Conservation (phyloP, 352 stramenopile genomes). For the Phytophthora chlamydospora region DNA sequence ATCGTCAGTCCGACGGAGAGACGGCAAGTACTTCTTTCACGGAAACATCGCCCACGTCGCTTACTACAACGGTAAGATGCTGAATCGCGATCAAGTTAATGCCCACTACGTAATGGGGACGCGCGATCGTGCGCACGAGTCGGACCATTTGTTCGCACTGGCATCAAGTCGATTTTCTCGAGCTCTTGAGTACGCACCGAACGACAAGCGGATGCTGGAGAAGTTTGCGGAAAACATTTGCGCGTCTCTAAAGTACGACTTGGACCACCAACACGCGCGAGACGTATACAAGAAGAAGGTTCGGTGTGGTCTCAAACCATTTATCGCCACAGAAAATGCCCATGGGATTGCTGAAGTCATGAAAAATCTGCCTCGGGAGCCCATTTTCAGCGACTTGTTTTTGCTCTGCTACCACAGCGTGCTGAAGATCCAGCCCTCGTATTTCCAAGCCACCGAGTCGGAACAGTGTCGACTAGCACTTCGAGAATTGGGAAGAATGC, state of each 20-base stretch:
- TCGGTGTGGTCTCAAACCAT: slow-evolving; percentile 56
- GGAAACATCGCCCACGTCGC: slow-evolving; percentile 85
- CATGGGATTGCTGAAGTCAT: slow-evolving; percentile 85
- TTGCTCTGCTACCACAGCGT: slow-evolving; percentile 67
- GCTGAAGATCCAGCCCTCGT: slow-evolving; percentile 52
- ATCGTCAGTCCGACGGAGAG: slow-evolving; percentile 56
- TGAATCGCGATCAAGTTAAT: slow-evolving; percentile 77
- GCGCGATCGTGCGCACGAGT: slow-evolving; percentile 63
- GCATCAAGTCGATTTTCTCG: slow-evolving; percentile 71
- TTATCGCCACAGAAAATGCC: slow-evolving; percentile 65
- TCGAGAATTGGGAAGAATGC: slow-evolving; percentile 57
- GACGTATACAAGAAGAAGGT: slow-evolving; percentile 87
- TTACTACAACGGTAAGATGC: slow-evolving; percentile 68
- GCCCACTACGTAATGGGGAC: slow-evolving; percentile 76
- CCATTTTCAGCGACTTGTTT: slow-evolving; percentile 83
- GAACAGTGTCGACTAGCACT: slow-evolving; percentile 51
- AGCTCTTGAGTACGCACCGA: slow-evolving; percentile 60
- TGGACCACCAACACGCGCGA: slow-evolving; percentile 70
- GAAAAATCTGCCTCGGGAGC: slow-evolving; percentile 74
- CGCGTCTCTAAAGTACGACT: slow-evolving; percentile 79
- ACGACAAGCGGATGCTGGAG: slow-evolving; percentile 71
- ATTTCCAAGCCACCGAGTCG: slow-evolving; percentile 67
- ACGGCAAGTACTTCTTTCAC: slow-evolving; percentile 89
- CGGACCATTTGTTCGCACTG: slow-evolving; percentile 80
- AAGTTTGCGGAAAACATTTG: slow-evolving; percentile 85